Percentiles rank a stretch among this genome's conserved stretches.
phyloP scores from a whole-genome alignment of 2,329 filamentous ascomycete species.

The Diaporthe humulicola region DNA sequence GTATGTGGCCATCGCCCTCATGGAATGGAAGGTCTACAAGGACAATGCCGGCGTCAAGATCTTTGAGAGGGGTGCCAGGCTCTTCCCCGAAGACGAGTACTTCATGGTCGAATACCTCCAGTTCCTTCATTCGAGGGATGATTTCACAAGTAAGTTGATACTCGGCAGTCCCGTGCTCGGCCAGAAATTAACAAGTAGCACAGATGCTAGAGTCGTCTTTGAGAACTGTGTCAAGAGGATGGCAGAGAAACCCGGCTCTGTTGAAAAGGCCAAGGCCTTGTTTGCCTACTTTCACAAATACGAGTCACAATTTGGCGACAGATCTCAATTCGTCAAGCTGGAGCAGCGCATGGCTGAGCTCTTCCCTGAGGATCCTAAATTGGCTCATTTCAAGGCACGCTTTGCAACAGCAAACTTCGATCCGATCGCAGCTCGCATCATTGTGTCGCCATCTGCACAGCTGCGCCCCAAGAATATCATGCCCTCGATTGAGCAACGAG shows the following conservation, averaged over 20 bases:
- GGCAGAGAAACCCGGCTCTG: conserved; percentile 79
- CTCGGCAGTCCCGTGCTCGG: background rate
- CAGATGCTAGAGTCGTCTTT: conserved; percentile 95
- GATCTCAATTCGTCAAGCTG: conserved; percentile 89
- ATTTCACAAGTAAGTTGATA: conserved; percentile 83
- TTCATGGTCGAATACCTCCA: conserved; percentile 98
- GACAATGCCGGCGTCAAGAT: conserved; percentile 94
- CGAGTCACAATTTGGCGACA: conserved; percentile 93
- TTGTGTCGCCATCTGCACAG: conserved; percentile 85
- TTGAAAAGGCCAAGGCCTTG: conserved; percentile 83
- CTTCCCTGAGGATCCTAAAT: conserved; percentile 88
- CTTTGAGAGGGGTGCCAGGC: conserved; percentile 91
- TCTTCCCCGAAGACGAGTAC: conserved; percentile 93
- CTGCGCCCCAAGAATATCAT: conserved; percentile 74
- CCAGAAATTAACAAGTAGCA: background rate
- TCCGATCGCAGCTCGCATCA: conserved; percentile 82
- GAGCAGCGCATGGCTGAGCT: conserved; percentile 94
- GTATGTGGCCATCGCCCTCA: conserved; percentile 91
- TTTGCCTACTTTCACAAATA: conserved; percentile 96
- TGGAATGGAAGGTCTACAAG: conserved; percentile 97
- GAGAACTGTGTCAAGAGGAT: conserved; percentile 92
- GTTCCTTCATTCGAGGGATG: conserved; percentile 91
- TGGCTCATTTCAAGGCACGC: conserved; percentile 81
- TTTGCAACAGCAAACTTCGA: conserved; percentile 83
- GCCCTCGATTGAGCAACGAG: conserved; percentile 66